phyloP scores from a whole-genome alignment of 2,329 filamentous ascomycete species.

The Stromatinia cepivora region DNA sequence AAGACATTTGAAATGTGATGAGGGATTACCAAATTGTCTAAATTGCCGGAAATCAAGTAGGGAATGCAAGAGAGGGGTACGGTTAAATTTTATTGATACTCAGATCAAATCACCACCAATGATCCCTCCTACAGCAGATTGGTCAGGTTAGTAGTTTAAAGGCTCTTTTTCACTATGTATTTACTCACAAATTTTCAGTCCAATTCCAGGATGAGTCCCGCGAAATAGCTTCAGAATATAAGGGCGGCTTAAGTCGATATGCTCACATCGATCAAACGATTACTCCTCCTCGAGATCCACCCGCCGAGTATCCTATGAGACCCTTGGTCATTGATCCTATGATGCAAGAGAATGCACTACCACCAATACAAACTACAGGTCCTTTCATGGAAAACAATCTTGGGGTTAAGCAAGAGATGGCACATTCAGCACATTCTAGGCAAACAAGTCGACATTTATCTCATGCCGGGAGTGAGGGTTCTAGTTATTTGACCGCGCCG shows the following conservation, averaged over 20 bases:
- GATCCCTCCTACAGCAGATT: constrained; percentile 62
- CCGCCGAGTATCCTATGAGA: constrained; percentile 34
- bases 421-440: constrained; percentile 32
- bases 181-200: constrained; percentile 47
- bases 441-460: constrained; percentile 39
- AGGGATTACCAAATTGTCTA: constrained; percentile 49
- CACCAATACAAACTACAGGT: constrained; percentile 37
- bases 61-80: constrained; percentile 79
- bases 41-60: constrained; percentile 90
- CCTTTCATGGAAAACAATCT: constrained; percentile 34
- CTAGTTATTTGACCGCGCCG: constrained; percentile 44
- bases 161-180: background rate
- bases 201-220: constrained; percentile 87
- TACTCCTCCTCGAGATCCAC: constrained; percentile 38
- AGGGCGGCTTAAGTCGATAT: constrained; percentile 75
- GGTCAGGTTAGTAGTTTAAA: constrained; percentile 51
- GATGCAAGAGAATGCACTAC: constrained; percentile 35
- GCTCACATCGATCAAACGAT: constrained; percentile 51
- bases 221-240: constrained; percentile 86
- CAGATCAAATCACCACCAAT: constrained; percentile 67
- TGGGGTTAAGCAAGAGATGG: constrained; percentile 34
- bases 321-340: constrained; percentile 28
- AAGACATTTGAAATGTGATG: constrained; percentile 84
- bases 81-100: constrained; percentile 89
- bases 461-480: constrained; percentile 38